A percentile compares a stretch with the other conserved stretches of the same genome.
These are phyloP conservation scores for Arctium lappa DNA, from an alignment of 129 eudicot species.

Conservation along the genomic window DNA sequence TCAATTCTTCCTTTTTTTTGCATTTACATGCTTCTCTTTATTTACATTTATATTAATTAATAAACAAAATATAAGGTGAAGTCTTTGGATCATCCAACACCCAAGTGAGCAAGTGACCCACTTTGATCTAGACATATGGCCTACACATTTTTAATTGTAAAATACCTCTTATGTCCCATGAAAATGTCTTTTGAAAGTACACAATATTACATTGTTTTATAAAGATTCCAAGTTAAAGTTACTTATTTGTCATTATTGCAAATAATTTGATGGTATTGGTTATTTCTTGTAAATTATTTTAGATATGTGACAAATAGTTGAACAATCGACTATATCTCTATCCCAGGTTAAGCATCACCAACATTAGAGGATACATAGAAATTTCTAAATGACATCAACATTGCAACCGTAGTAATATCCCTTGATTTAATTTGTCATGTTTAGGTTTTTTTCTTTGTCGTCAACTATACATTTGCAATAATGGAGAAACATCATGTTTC, in stretches of 20 bases:
- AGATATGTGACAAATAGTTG: background rate
- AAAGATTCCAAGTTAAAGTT: background rate
- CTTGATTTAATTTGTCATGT: background rate
- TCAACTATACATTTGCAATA: background rate
- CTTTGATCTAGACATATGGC: background rate
- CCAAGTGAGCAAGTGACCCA: background rate
- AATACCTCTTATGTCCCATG: too few species aligned
- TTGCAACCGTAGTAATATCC: background rate
- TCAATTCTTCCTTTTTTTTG: too few species aligned
- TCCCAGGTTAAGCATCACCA: background rate
- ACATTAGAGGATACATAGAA: background rate
- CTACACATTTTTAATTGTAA: background rate
- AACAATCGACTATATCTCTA: background rate
- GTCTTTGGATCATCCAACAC: background rate
- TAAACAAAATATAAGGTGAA: background rate
- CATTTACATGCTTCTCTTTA: background rate
- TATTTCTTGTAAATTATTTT: background rate
- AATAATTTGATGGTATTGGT: background rate
- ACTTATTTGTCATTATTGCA: background rate
- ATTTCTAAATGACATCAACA: background rate
- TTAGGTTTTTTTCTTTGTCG: background rate
- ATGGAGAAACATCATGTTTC: slow-evolving; percentile 4
- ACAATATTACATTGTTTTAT: background rate
- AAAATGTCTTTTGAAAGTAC: background rate
- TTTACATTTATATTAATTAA: too few species aligned